A percentile compares a stretch with the other conserved stretches of the same genome.
These are phyloP conservation scores for Dendryphion nanum DNA, from an alignment of 2,329 filamentous ascomycete genomes.

Conservation along the genomic window DNA sequence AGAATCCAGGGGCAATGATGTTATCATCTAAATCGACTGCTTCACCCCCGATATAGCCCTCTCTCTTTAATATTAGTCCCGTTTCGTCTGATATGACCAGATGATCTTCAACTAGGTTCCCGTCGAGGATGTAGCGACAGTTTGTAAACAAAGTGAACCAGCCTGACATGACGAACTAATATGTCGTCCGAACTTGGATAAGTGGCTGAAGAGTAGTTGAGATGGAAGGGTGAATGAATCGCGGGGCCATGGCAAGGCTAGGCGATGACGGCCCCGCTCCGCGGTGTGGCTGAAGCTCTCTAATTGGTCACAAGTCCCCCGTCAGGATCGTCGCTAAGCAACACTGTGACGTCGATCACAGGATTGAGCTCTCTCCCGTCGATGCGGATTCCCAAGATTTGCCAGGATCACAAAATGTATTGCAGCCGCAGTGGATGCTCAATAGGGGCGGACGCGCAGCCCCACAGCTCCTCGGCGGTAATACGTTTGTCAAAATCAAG, in stretches of 20 bases:
- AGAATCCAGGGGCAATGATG: conserved; percentile 55
- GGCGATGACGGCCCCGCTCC: conserved; percentile 1
- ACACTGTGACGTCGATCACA: neutral
- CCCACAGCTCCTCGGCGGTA: too few species aligned
- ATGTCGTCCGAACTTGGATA: neutral
- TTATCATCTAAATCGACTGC: conserved; percentile 49
- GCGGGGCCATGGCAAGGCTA: conserved; percentile 3
- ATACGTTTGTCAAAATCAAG: too few species aligned
- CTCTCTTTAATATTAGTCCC: conserved; percentile 42
- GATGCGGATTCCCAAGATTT: too few species aligned
- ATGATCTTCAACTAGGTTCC: conserved; percentile 44
- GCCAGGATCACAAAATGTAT: too few species aligned
- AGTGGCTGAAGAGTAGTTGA: conserved; percentile 1
- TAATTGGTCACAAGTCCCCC: conserved; percentile 5
- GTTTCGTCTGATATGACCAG: conserved; percentile 47
- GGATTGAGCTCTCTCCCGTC: too few species aligned
- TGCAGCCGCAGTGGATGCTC: too few species aligned
- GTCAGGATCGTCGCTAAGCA: conserved; percentile 1
- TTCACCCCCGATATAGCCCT: conserved; percentile 45
- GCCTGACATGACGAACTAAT: conserved; percentile 32
- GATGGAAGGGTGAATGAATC: conserved; percentile 3
- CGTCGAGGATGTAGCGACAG: conserved; percentile 44
- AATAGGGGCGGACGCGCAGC: too few species aligned
- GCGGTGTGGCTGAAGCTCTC: conserved; percentile 3
- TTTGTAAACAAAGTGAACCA: conserved; percentile 49